Conservation (phyloP, 768 basidiomycete genomes). For the Mycena maculata region DNA sequence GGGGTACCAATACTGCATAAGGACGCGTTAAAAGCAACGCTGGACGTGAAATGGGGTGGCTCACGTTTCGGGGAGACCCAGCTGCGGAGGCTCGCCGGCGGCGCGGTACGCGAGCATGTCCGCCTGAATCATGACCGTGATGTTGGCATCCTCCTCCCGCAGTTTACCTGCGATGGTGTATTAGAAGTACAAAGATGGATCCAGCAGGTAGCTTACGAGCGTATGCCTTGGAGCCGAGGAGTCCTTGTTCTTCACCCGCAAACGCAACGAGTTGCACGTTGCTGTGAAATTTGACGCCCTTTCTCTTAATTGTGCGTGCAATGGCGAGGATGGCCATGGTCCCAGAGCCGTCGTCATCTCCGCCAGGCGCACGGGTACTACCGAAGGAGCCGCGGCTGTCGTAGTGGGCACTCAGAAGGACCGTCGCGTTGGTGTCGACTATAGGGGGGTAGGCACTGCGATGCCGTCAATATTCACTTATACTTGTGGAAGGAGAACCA, state of each 20-base stretch:
- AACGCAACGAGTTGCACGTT: constrained; percentile 87
- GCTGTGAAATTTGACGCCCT: constrained; percentile 75
- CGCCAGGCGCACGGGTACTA: constrained; percentile 69
- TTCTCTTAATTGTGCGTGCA: constrained; percentile 76
- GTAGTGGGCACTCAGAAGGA: constrained; percentile 89
- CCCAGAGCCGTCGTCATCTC: constrained; percentile 65
- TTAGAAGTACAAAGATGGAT: background rate
- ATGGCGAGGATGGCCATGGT: constrained; percentile 82
- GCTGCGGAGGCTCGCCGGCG: constrained; percentile 83
- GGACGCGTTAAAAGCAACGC: constrained; percentile 8
- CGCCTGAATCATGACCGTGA: constrained; percentile 89
- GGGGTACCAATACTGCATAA: constrained; percentile 77
- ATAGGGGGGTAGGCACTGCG: constrained; percentile 67
- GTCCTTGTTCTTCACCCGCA: constrained; percentile 93
- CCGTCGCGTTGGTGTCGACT: constrained; percentile 68
- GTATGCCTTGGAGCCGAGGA: constrained; percentile 82
- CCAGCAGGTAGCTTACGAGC: constrained; percentile 64
- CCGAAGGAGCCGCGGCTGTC: constrained; percentile 94
- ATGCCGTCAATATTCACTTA: constrained; percentile 4
- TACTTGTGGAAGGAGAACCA: background rate
- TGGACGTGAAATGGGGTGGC: constrained; percentile 37
- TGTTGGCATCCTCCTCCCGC: constrained; percentile 66
- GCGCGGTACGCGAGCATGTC: constrained; percentile 91
- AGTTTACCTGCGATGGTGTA: constrained; percentile 65
- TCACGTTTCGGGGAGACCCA: constrained; percentile 81